phyloP scores from a whole-genome alignment of 768 basidiomycete genomes.

The Leucocoprinus leucothites region DNA sequence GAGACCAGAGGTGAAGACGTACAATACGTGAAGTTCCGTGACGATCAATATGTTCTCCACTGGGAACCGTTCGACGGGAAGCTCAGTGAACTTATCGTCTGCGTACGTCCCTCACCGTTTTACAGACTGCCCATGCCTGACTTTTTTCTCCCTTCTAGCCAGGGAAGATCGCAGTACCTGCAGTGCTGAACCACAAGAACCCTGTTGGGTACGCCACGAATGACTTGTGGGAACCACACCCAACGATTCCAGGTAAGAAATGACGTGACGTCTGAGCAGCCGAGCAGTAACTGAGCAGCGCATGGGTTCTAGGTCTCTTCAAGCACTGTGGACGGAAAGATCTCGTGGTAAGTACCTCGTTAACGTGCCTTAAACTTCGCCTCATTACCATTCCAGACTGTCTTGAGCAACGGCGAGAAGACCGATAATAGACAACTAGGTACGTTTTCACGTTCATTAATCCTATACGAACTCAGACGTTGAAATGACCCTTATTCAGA shows the following conservation, averaged over 20 bases:
- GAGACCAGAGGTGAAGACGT: conserved; percentile 10
- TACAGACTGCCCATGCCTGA: no score
- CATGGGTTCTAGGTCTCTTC: conserved; percentile 15
- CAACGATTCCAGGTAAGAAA: conserved; percentile 13
- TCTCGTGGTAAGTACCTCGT: conserved; percentile 17
- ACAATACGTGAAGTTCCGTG: conserved; percentile 12
- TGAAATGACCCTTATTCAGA: conserved; percentile 13
- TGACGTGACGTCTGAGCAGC: not conserved
- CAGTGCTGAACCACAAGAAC: conserved; percentile 18
- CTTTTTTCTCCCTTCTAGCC: conserved; percentile 12
- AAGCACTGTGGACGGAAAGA: conserved; percentile 20
- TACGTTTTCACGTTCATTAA: conserved; percentile 4
- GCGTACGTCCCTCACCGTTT: no score
- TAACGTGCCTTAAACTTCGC: not conserved
- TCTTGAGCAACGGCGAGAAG: conserved; percentile 27
- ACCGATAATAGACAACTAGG: conserved; percentile 26
- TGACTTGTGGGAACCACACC: conserved; percentile 21
- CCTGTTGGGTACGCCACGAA: conserved; percentile 18
- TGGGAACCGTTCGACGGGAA: conserved; percentile 8
- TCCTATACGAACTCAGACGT: not conserved
- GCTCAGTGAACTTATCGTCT: conserved; percentile 17
- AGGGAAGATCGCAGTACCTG: conserved; percentile 13
- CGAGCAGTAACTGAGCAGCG: not conserved
- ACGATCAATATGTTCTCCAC: conserved; percentile 9
- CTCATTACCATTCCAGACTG: conserved; percentile 18